These are phyloP conservation scores for Arctium lappa DNA, from an alignment of 129 eudicot genomes.

Conservation along the genomic window DNA sequence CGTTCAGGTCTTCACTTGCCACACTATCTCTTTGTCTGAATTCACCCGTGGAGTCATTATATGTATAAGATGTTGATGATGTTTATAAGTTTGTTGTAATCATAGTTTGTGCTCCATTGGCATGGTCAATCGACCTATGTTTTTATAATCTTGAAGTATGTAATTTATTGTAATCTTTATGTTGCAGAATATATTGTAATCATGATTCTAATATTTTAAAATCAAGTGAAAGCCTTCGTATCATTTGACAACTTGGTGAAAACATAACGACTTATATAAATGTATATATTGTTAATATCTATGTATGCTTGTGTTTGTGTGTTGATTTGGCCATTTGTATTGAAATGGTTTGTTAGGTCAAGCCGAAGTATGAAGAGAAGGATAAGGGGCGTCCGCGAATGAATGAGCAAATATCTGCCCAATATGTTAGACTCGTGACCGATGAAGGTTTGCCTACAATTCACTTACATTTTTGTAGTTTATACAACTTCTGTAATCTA, in stretches of 20 bases:
- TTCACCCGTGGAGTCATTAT: neutral
- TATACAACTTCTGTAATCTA: neutral
- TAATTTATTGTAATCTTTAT: neutral
- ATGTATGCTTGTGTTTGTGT: neutral
- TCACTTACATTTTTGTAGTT: neutral
- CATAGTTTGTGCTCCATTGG: neutral
- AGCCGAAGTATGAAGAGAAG: conserved; percentile 44
- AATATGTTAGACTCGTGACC: conserved; percentile 50
- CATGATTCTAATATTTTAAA: neutral
- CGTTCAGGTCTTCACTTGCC: conserved; percentile 44
- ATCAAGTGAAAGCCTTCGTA: neutral
- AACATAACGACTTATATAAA: neutral
- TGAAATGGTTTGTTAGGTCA: conserved; percentile 28
- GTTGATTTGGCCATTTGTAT: neutral
- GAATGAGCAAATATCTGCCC: conserved; percentile 57
- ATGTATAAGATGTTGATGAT: conserved; percentile 4
- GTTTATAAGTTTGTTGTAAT: neutral
- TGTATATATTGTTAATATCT: neutral
- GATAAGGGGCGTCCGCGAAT: conserved; percentile 43
- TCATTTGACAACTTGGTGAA: neutral
- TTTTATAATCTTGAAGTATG: neutral
- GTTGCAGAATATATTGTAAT: neutral
- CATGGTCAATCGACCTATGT: neutral
- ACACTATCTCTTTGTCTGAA: neutral
- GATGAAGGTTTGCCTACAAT: conserved; percentile 49